phyloP scores from a whole-genome alignment of 177 flowering plant species.

The Vitis hybrid region DNA sequence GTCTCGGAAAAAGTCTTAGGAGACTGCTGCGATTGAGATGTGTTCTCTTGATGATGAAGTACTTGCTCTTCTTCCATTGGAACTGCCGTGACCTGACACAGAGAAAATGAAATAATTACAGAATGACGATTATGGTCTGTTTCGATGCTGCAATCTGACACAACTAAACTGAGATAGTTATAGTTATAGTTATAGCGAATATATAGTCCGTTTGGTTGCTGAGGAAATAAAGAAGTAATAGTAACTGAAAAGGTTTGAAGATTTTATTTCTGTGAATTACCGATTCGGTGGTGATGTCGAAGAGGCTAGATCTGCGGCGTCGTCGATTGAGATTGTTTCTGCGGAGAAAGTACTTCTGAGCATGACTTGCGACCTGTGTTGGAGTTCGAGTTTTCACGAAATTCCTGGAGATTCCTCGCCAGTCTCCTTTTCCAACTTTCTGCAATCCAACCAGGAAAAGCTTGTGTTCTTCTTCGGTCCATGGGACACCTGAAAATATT shows the following conservation, averaged over 20 bases:
- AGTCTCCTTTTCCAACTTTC: slow-evolving; percentile 93
- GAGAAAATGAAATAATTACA: too few species aligned
- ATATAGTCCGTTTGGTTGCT: too few species aligned
- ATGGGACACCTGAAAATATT: slow-evolving; percentile 64
- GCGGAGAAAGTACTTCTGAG: slow-evolving; percentile 89
- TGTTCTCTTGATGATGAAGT: slow-evolving; percentile 16
- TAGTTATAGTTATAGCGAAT: too few species aligned
- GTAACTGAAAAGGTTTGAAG: not conserved
- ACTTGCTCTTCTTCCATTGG: slow-evolving; percentile 46
- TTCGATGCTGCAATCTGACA: not conserved
- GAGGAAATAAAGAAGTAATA: not conserved
- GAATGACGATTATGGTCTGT: too few species aligned
- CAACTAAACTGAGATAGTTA: not conserved
- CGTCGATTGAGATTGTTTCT: slow-evolving; percentile 68
- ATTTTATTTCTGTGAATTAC: slow-evolving; percentile 27
- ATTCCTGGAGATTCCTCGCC: slow-evolving; percentile 89
- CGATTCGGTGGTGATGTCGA: slow-evolving; percentile 86
- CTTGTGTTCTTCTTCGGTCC: slow-evolving; percentile 96
- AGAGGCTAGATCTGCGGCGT: slow-evolving; percentile 86
- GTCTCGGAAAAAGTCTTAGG: slow-evolving; percentile 11
- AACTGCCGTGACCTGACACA: slow-evolving; percentile 41
- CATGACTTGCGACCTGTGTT: slow-evolving; percentile 94
- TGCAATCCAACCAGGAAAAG: slow-evolving; percentile 73
- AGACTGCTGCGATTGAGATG: slow-evolving; percentile 21
- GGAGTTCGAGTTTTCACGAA: slow-evolving; percentile 90